Base-by-base conservation (phyloP, 2,329 filamentous ascomycete species). In the Lomentospora prolificans region DNA sequence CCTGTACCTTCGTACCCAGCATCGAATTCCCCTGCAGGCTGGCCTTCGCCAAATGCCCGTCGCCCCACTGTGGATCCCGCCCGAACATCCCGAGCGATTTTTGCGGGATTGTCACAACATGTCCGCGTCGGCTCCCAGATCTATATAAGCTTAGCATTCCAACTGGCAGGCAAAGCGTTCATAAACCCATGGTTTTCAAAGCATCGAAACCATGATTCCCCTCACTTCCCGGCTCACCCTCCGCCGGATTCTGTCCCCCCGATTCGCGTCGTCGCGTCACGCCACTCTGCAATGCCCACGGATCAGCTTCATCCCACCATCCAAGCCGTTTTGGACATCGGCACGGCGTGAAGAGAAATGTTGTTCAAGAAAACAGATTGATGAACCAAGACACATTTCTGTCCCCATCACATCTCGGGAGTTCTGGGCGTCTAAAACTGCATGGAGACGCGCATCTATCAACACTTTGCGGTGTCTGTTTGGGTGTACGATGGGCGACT, bases 401-500 rank as follows among this genome's bases (percentile, higher is more conserved):
- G 22, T 30, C 19, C 33, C 52, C 9, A 46, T 54, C 30, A 56
- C 55, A 5, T 59, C 58, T 0, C 50, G 28, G 2, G 56, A 22
- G 6, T 73, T 73, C 51, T 73, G 71, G 71, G 24, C 50, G 1
- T 68, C 66, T 0, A 55, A 28, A 1, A 33, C 64, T 1, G 64
- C 68, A 0, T 82, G 79, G 78, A 69, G 66, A 25, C 67, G 79
- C n/a, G 75, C 79, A 0, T 67, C 68, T 0, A 62, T 82, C 60
- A 82, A 82, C 60, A 82, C 79, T 0, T 62, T 78, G 3, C 75
- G 78, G 5, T 82, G 79, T 58, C 69, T 82, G 1, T 65, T 77
- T 2, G 78, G 79, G 6, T 82, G 79, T 60, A 80, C 78, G 0
- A 44, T 68, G 0, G 79, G 79, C n/a, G 79, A 82, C 62, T 81